Conservation (phyloP, 139 green algal genomes). For the Coelastrella sp. region DNA sequence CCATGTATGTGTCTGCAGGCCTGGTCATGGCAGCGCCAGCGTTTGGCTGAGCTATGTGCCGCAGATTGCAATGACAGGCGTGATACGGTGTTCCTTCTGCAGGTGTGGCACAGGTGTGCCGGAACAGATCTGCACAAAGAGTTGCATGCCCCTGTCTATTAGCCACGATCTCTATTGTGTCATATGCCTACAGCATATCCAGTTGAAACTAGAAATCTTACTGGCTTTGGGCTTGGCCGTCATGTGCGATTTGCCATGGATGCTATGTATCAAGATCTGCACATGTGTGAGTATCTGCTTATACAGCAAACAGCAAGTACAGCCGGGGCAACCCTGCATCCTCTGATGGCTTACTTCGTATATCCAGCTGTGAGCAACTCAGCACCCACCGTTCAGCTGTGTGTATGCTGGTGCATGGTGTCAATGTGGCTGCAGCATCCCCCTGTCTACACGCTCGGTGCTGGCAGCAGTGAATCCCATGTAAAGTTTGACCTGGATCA, state of each 20-base stretch:
- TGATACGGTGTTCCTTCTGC: constrained; percentile 36
- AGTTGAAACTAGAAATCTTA: no score
- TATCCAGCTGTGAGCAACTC: background rate
- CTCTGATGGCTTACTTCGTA: background rate
- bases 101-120: constrained; percentile 11
- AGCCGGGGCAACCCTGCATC: no score
- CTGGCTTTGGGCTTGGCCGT: no score
- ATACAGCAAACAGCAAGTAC: no score
- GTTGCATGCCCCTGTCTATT: background rate
- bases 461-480: constrained; percentile 69
- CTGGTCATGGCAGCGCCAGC: constrained; percentile 52
- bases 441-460: constrained; percentile 89
- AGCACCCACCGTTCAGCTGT: no score
- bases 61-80: constrained; percentile 10
- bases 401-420: background rate
- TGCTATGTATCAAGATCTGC: no score
- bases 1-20: constrained; percentile 26
- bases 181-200: no score
- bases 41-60: constrained; percentile 38
- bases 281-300: no score
- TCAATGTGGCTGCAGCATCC: constrained; percentile 66
- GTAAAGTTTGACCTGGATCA: constrained; percentile 58
- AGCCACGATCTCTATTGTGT: no score
- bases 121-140: background rate
- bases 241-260: no score